Evolutionary conservation across 257 asterid species (phyloP).

Genomic region (Pogostemon cablin): DNA sequence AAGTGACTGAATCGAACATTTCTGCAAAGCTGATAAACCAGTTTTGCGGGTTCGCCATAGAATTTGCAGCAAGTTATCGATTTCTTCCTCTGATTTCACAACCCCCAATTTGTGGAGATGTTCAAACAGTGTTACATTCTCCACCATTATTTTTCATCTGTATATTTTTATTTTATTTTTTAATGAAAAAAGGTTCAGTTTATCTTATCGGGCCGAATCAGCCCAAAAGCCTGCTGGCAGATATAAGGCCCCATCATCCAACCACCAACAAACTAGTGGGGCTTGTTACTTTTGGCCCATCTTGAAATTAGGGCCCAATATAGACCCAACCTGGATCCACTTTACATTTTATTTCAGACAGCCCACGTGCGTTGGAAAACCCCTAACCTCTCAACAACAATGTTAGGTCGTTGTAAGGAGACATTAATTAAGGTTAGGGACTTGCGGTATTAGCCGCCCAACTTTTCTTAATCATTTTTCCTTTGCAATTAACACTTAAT

Average conservation of each 20-base stretch:
- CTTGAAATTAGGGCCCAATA: neutral
- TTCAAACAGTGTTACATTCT: constrained; percentile 31
- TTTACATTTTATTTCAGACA: neutral
- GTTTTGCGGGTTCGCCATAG: constrained; percentile 51
- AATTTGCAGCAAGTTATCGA: constrained; percentile 41
- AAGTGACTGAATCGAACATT: constrained; percentile 42
- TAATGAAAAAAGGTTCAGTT: neutral
- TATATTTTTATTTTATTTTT: neutral
- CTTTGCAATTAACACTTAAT: neutral
- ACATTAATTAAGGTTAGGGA: neutral
- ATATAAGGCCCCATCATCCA: neutral
- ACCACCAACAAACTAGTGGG: constrained; percentile 8
- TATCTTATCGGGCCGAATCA: neutral
- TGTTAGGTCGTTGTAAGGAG: too few relatives aligned
- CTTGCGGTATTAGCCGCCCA: constrained; percentile 2
- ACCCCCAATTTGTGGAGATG: constrained; percentile 45
- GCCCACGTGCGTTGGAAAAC: constrained; percentile 13
- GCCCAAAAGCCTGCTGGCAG: neutral
- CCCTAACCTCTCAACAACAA: constrained; percentile 15
- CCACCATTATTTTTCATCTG: neutral
- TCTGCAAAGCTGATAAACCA: constrained; percentile 43
- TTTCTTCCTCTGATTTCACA: constrained; percentile 46
- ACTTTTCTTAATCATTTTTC: neutral
- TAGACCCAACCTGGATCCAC: neutral
- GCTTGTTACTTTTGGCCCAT: neutral